Conservation (phyloP, 441 rosid genomes). For the Breynia disticha region DNA sequence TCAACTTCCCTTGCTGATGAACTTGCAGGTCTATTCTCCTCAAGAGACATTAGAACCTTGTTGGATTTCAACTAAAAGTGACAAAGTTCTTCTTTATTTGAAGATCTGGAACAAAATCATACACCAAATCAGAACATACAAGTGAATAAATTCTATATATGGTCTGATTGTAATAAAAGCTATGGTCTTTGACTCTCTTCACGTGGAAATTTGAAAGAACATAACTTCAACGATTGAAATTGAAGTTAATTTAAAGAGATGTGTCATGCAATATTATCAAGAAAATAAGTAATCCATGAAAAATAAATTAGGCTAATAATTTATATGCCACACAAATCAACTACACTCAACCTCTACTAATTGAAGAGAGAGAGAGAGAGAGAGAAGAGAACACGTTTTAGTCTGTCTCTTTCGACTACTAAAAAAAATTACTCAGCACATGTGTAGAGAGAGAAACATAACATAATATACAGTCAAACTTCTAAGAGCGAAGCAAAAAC, state of each 20-base stretch:
- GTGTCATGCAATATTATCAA: neutral
- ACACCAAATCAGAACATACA: constrained; percentile 17
- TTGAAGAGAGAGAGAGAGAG: constrained; percentile 17
- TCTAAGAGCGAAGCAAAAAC: neutral
- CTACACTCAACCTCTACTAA: constrained; percentile 11
- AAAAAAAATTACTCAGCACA: neutral
- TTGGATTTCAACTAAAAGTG: constrained; percentile 8
- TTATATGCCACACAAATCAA: constrained; percentile 11
- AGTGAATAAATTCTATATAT: constrained; percentile 9
- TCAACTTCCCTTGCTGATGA: constrained; percentile 42
- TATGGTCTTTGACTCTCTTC: constrained; percentile 20
- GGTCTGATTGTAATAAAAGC: constrained; percentile 18
- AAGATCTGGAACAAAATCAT: constrained; percentile 18
- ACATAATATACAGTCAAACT: too few species aligned
- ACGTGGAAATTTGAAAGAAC: constrained; percentile 19
- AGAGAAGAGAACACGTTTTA: constrained; percentile 20
- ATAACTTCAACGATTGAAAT: neutral
- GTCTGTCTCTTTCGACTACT: constrained; percentile 21
- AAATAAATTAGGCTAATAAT: constrained; percentile 1
- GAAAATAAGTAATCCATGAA: constrained; percentile 20
- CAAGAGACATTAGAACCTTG: constrained; percentile 34
- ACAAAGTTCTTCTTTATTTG: neutral
- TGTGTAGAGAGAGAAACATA: constrained; percentile 3
- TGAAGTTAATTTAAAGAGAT: constrained; percentile 7
- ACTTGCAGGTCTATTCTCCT: constrained; percentile 22